These are phyloP conservation scores for Alternaria longipes DNA, from an alignment of 2,329 filamentous ascomycete species.

Conservation along the genomic window DNA sequence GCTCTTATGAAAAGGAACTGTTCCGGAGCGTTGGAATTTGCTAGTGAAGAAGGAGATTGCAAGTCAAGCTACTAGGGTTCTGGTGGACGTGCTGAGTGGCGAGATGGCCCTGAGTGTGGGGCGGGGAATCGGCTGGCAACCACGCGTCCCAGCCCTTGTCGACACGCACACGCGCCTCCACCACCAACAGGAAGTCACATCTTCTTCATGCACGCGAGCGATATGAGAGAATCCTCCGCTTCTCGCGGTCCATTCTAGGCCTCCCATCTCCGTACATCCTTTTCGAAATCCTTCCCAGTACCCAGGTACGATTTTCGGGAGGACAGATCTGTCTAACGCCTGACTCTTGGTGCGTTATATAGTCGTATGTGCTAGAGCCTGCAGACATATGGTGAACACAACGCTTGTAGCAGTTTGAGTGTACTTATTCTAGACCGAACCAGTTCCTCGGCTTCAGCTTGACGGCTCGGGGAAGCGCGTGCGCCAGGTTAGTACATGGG, in stretches of 20 bases:
- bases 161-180: not conserved
- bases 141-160: not conserved
- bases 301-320: not conserved
- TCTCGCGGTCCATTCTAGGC: not conserved
- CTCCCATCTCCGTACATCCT: not conserved
- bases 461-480: not conserved
- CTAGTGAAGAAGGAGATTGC: not conserved
- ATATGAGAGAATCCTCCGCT: not conserved
- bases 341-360: too few relatives aligned
- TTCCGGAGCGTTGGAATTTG: not conserved
- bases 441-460: not conserved
- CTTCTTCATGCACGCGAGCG: not conserved
- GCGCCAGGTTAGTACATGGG: not conserved
- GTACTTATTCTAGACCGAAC: not conserved
- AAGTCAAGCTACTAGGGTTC: not conserved
- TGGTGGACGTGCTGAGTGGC: not conserved
- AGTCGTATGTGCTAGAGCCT: not conserved
- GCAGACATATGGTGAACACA: not conserved
- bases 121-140: conserved; percentile 2
- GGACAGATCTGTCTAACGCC: not conserved
- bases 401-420: not conserved
- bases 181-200: not conserved
- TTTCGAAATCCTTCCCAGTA: not conserved
- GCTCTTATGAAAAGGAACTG: too few relatives aligned
- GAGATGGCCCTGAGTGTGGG: not conserved